Evolutionary conservation across 805 yeast species (phyloP).

Genomic region (Candida xiaguanensis): DNA sequence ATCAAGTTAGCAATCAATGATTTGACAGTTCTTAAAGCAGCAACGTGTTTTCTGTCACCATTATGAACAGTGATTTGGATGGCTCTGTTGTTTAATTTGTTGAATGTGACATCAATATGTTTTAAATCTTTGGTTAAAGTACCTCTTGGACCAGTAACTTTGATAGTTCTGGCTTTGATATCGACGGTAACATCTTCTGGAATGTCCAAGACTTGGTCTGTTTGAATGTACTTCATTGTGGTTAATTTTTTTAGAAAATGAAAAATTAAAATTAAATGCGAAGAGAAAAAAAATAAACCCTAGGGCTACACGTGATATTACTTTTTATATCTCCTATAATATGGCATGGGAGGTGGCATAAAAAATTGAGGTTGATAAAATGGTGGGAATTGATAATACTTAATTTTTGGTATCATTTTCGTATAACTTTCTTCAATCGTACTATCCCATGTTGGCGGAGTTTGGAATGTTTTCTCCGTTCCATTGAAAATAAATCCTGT

Average conservation of each 20-base stretch:
- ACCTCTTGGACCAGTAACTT: slow-evolving; percentile 98
- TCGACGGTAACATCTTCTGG: slow-evolving; percentile 92
- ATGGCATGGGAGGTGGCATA: slow-evolving; percentile 2
- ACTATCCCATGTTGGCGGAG: slow-evolving; percentile 76
- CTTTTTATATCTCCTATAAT: background rate
- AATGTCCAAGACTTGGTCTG: slow-evolving; percentile 75
- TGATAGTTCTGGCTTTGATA: slow-evolving; percentile 87
- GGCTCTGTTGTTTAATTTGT: slow-evolving; percentile 65
- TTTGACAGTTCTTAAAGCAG: slow-evolving; percentile 98
- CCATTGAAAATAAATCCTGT: slow-evolving; percentile 51
- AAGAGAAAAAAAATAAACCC: slow-evolving; percentile 16
- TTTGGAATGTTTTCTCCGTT: slow-evolving; percentile 61
- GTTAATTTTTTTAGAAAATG: background rate
- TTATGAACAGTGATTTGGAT: slow-evolving; percentile 92
- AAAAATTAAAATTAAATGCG: background rate
- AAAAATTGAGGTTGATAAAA: too few species aligned
- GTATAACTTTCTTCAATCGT: slow-evolving; percentile 57
- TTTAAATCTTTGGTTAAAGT: slow-evolving; percentile 81
- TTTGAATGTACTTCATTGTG: slow-evolving; percentile 76
- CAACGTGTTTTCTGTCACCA: slow-evolving; percentile 99
- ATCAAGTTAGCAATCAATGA: slow-evolving; percentile 90
- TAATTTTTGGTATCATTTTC: slow-evolving; percentile 49
- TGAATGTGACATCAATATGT: slow-evolving; percentile 93
- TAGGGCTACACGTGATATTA: slow-evolving; percentile 10
- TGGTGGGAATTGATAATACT: slow-evolving; percentile 10